These are phyloP conservation scores for Jamesozyma lodderae DNA, from an alignment of 805 yeast genomes.

Conservation along the genomic window DNA sequence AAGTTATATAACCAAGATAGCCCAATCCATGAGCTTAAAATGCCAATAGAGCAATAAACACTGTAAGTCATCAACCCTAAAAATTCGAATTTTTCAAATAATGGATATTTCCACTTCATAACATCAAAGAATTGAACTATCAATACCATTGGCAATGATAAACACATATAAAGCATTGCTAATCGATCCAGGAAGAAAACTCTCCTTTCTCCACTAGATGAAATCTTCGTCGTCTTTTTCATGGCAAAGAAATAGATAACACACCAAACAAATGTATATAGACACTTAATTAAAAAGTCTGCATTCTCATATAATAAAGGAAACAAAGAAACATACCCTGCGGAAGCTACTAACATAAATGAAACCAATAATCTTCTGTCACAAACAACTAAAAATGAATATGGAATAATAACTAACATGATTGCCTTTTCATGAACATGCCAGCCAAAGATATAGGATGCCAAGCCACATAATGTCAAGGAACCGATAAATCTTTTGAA, in stretches of 20 bases:
- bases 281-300: slow-evolving; percentile 68
- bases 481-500: slow-evolving; percentile 75
- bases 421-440: slow-evolving; percentile 98
- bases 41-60: slow-evolving; percentile 79
- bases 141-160: slow-evolving; percentile 56
- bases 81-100: slow-evolving; percentile 58
- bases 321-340: slow-evolving; percentile 82
- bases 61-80: slow-evolving; percentile 73
- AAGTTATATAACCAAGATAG: slow-evolving; percentile 82
- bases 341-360: slow-evolving; percentile 59
- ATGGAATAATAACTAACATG: slow-evolving; percentile 80
- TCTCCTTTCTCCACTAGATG: slow-evolving; percentile 35
- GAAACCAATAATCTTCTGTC: slow-evolving; percentile 67
- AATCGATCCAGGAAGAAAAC: slow-evolving; percentile 65
- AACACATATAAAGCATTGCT: slow-evolving; percentile 55
- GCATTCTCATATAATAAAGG: slow-evolving; percentile 76
- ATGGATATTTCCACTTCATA: slow-evolving; percentile 43
- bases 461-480: slow-evolving; percentile 79
- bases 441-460: slow-evolving; percentile 94
- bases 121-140: slow-evolving; percentile 41
- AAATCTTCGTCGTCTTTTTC: slow-evolving; percentile 50
- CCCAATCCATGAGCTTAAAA: slow-evolving; percentile 79
- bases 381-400: slow-evolving; percentile 61
- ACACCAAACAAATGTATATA: slow-evolving; percentile 80
- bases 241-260: slow-evolving; percentile 65